phyloP scores from a whole-genome alignment of 1,284 basidiomycete genomes.

The Boletellus sp. region DNA sequence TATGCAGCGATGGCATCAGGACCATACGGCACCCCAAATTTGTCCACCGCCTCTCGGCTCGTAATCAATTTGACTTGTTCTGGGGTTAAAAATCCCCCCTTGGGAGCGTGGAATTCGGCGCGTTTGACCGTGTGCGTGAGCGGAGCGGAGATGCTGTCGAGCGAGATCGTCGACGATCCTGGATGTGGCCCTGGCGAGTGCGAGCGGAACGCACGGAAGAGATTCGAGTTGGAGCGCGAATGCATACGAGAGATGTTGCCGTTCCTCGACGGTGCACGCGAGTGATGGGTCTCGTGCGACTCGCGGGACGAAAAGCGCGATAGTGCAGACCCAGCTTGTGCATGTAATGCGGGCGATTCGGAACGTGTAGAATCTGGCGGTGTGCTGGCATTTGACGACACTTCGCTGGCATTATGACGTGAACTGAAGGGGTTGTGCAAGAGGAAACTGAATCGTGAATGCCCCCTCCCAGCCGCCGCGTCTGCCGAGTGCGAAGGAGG shows the following conservation, averaged over 20 bases:
- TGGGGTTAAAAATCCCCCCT: conserved; percentile 44
- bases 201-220: conserved; percentile 17
- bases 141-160: conserved; percentile 48
- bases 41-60: conserved; percentile 43
- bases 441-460: conserved; percentile 29
- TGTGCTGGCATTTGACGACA: not conserved
- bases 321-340: conserved; percentile 17
- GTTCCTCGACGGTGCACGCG: conserved; percentile 15
- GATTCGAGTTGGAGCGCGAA: conserved; percentile 36
- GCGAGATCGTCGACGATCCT: conserved; percentile 42
- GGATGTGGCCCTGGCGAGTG: conserved; percentile 23
- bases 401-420: not conserved
- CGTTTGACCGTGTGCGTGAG: conserved; percentile 48
- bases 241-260: conserved; percentile 16
- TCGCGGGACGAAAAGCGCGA: conserved; percentile 22
- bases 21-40: conserved; percentile 52
- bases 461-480: not conserved
- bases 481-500: not conserved
- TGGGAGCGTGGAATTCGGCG: conserved; percentile 48
- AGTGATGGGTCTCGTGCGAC: conserved; percentile 26
- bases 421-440: conserved; percentile 19
- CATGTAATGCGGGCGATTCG: conserved; percentile 12
- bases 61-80: conserved; percentile 52
- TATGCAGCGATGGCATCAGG: conserved; percentile 43
- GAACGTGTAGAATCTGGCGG: conserved; percentile 1